phyloP scores from a whole-genome alignment of 2,329 filamentous ascomycete genomes.

The Aspergillus fructus region DNA sequence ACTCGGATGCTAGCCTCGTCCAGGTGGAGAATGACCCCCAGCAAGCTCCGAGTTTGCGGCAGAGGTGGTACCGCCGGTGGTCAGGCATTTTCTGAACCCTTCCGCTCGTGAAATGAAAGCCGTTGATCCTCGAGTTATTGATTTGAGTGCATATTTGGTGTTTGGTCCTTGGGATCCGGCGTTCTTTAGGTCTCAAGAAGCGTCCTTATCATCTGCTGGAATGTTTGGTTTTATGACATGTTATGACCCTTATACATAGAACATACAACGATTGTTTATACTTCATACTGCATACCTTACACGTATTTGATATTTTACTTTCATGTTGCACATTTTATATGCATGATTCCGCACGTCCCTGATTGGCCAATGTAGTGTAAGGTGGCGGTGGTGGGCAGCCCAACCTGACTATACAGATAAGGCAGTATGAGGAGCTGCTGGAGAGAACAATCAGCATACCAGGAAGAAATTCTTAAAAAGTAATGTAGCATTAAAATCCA shows the following conservation, averaged over 20 bases:
- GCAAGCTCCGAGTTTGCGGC: constrained; percentile 17
- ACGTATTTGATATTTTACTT: too few species aligned
- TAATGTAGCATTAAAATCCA: neutral
- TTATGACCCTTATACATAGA: constrained; percentile 1
- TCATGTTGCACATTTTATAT: too few species aligned
- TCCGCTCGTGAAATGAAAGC: neutral
- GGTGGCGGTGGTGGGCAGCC: neutral
- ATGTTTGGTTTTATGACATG: neutral
- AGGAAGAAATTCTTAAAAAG: neutral
- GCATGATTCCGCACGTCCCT: neutral
- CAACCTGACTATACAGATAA: neutral
- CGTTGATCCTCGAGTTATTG: neutral
- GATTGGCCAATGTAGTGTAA: neutral
- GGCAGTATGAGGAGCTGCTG: neutral
- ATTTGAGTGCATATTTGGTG: neutral
- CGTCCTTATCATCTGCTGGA: neutral
- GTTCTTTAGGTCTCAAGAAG: neutral
- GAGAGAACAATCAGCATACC: neutral
- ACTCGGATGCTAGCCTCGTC: constrained; percentile 11
- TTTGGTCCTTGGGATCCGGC: neutral
- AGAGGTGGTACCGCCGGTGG: constrained; percentile 33
- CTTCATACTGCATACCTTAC: neutral
- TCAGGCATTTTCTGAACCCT: constrained; percentile 19
- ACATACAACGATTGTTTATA: neutral
- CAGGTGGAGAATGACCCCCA: constrained; percentile 23